Evolutionary conservation across 2,329 filamentous ascomycete genomes (phyloP).

Genomic region (Exophiala dermatitidis): DNA sequence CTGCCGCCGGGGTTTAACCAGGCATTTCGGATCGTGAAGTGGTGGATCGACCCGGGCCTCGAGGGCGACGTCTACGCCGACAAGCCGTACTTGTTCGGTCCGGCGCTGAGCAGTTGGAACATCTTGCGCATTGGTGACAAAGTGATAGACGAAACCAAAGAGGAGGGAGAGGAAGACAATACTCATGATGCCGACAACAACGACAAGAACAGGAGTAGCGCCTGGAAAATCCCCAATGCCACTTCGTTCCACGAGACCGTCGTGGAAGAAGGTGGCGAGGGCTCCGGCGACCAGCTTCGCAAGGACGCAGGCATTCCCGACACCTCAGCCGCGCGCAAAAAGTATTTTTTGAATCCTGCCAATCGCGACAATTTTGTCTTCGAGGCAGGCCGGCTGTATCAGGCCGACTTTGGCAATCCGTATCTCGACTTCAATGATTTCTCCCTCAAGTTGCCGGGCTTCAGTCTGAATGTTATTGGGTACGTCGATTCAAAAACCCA

Average conservation of each 20-base stretch:
- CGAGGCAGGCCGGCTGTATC: conserved; percentile 55
- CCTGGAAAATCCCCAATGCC: conserved; percentile 24
- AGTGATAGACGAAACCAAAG: conserved; percentile 4
- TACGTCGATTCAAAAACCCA: conserved; percentile 62
- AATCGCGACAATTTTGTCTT: conserved; percentile 54
- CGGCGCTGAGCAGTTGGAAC: conserved; percentile 74
- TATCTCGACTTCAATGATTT: conserved; percentile 74
- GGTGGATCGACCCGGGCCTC: conserved; percentile 83
- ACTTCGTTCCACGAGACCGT: conserved; percentile 45
- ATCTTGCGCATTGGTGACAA: conserved; percentile 51
- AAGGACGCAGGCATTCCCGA: conserved; percentile 46
- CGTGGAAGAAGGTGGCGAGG: conserved; percentile 61
- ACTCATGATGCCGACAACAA: neutral
- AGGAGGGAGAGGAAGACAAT: too few species aligned
- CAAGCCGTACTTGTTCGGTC: conserved; percentile 76
- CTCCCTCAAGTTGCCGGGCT: conserved; percentile 35
- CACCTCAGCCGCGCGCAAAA: conserved; percentile 50
- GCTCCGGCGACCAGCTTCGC: conserved; percentile 46
- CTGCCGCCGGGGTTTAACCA: conserved; percentile 80
- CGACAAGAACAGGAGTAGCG: conserved; percentile 14
- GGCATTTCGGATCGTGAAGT: conserved; percentile 77
- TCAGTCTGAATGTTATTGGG: conserved; percentile 32
- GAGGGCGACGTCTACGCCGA: conserved; percentile 88
- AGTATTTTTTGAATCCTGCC: conserved; percentile 52
- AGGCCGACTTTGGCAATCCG: conserved; percentile 77